phyloP scores from a whole-genome alignment of 1,139 yeast genomes.

The Geotrichum phurueaensis region DNA sequence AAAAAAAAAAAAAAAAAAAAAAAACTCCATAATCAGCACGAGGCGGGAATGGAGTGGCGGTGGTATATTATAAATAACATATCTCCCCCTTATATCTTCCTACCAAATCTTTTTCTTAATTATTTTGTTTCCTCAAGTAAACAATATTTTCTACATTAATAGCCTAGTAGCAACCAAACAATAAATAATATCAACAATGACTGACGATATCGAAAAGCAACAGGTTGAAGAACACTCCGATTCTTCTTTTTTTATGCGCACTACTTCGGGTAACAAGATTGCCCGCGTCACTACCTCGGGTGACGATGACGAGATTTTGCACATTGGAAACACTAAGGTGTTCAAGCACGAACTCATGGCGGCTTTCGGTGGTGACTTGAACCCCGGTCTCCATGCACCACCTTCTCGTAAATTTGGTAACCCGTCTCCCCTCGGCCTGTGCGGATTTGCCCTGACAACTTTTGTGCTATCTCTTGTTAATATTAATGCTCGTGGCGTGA shows the following conservation, averaged over 20 bases:
- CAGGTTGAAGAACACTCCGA: constrained; percentile 3
- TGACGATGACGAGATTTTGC: constrained; percentile 47
- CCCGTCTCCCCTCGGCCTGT: constrained; percentile 84
- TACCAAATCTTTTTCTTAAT: constrained; percentile 1
- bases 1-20: too few species aligned
- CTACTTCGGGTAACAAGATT: background rate
- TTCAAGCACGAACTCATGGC: constrained; percentile 49
- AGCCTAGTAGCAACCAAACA: background rate
- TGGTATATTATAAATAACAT: background rate
- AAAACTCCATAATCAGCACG: background rate
- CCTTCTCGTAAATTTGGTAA: constrained; percentile 70
- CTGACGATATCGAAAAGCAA: constrained; percentile 11
- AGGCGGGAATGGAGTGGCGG: background rate
- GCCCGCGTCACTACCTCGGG: constrained; percentile 18
- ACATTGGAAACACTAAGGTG: constrained; percentile 63
- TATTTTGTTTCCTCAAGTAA: background rate
- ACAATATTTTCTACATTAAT: background rate
- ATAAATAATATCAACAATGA: background rate
- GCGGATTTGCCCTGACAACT: constrained; percentile 78
- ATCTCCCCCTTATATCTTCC: background rate
- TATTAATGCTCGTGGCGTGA: constrained; percentile 52
- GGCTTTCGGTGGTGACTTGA: constrained; percentile 67
- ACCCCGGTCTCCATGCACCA: constrained; percentile 56
- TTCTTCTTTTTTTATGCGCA: background rate
- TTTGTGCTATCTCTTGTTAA: constrained; percentile 66